These are phyloP conservation scores for Vaccinium darrowii DNA, from an alignment of 148 eudicot genomes.

Conservation along the genomic window DNA sequence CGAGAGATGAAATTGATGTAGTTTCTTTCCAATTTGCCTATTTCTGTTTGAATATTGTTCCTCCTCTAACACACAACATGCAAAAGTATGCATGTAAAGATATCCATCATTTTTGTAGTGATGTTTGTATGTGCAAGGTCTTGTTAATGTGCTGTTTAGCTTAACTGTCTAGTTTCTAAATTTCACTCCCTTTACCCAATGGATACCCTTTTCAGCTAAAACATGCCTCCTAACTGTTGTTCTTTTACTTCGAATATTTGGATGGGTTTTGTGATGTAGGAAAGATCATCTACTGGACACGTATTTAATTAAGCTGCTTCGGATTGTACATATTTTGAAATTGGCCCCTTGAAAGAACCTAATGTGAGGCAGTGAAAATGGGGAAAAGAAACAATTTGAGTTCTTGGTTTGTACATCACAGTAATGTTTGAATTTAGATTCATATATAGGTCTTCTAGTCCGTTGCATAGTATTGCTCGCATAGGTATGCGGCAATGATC, in stretches of 20 bases:
- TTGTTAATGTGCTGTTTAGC: background rate
- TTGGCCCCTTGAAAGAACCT: background rate
- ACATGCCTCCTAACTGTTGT: background rate
- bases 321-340: background rate
- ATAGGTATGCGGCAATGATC: background rate
- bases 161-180: constrained; percentile 11
- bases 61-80: background rate
- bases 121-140: background rate
- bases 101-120: background rate
- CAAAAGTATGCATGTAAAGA: background rate
- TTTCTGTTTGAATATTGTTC: background rate
- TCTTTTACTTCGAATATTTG: background rate
- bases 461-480: background rate
- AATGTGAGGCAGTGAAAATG: background rate
- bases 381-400: too few species aligned
- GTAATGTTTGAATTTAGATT: background rate
- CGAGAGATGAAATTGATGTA: background rate
- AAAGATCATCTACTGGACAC: background rate
- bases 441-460: background rate
- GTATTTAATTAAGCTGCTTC: background rate
- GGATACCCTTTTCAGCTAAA: background rate
- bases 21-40: background rate
- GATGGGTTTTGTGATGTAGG: constrained; percentile 3
- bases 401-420: background rate
- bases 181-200: constrained; percentile 2